Evolutionary conservation across 2,329 filamentous ascomycete species (phyloP), one percentile per base, ranked within the genome.

Genomic region (Huntiella decipiens): DNA sequence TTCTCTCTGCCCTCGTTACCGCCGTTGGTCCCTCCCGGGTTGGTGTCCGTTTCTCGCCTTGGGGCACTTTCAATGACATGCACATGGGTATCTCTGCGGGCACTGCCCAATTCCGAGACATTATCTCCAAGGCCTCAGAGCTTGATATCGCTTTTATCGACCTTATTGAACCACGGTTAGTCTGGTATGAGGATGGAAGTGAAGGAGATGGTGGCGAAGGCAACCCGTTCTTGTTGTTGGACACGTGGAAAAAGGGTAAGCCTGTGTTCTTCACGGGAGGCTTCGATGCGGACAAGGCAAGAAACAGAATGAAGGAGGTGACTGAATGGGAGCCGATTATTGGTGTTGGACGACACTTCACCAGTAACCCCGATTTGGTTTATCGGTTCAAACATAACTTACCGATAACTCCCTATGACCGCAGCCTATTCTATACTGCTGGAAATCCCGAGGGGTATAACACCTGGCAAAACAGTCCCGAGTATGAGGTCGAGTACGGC

Each of bases 121-220:
- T 77, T 17, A 60, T 70, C 13, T 52, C 61, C 46, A 63, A 67
- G 39, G 60, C 75, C 40, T 67, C 68, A 48, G 57, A 62, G 33
- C 56, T 77, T 16, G 64, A 66, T 8, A 59, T 79, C 17, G 66
- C 72, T 0, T 78, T 70, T 55, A 53, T 75, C 31, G 73, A 78
- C 56, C 51, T 76, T 2, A 63, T 79, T 13, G 72, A 79, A 55
- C 64, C 69, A 2, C 63, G 71, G 2, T 60, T 73, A 15, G 56
- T 61, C 6, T 63, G 64, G 10, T 35, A 17, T 47, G 55, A 56
- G 3, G 62, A 65, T 41, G 52, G 60, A 12, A 63, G 66, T 1
- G 60, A 49, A 0, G 44, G 48, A n/a, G 52, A 52, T 1, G 38
- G 44, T 12, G 61, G 58, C 59, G 44, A 57, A 10, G 58, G 58